Percentiles rank a stretch among this genome's conserved stretches.
Conservation (phyloP, 768 basidiomycete genomes). For the Xerocomellus amylosporus region DNA sequence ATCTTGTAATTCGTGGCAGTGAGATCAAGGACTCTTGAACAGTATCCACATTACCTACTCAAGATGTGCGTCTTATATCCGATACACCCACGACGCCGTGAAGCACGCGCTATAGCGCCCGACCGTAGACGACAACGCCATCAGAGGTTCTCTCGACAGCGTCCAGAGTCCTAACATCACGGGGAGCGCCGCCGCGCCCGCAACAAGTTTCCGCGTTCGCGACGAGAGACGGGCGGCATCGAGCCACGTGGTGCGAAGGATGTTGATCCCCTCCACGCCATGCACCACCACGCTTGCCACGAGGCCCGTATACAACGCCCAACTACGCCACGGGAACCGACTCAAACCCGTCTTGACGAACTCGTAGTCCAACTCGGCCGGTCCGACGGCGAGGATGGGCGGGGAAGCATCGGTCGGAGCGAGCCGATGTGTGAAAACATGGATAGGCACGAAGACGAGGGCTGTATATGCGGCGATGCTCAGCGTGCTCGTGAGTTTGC, state of each 20-base stretch:
- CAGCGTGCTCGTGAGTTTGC: slow-evolving; percentile 43
- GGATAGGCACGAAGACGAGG: slow-evolving; percentile 62
- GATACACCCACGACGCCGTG: slow-evolving; percentile 44
- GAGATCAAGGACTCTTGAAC: neutral
- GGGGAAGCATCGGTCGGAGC: slow-evolving; percentile 45
- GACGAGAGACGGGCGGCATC: slow-evolving; percentile 15
- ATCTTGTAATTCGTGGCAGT: neutral
- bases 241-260: slow-evolving; percentile 51
- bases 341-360: slow-evolving; percentile 72
- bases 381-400: slow-evolving; percentile 49
- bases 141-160: slow-evolving; percentile 56
- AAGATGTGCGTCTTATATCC: slow-evolving; percentile 31
- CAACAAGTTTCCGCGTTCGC: slow-evolving; percentile 28
- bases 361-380: slow-evolving; percentile 78
- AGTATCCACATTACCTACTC: neutral
- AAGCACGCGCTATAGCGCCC: slow-evolving; percentile 54
- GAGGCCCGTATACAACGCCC: slow-evolving; percentile 61
- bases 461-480: slow-evolving; percentile 62
- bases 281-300: slow-evolving; percentile 58
- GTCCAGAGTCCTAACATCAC: slow-evolving; percentile 54
- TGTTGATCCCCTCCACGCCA: slow-evolving; percentile 53
- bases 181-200: slow-evolving; percentile 43
- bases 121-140: slow-evolving; percentile 50
- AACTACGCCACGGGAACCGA: slow-evolving; percentile 59
- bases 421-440: slow-evolving; percentile 66